Percentiles rank a stretch among this genome's conserved stretches.
These are phyloP conservation scores for Acaromyces ingoldii DNA, from an alignment of 1,284 basidiomycete genomes.

Conservation along the genomic window DNA sequence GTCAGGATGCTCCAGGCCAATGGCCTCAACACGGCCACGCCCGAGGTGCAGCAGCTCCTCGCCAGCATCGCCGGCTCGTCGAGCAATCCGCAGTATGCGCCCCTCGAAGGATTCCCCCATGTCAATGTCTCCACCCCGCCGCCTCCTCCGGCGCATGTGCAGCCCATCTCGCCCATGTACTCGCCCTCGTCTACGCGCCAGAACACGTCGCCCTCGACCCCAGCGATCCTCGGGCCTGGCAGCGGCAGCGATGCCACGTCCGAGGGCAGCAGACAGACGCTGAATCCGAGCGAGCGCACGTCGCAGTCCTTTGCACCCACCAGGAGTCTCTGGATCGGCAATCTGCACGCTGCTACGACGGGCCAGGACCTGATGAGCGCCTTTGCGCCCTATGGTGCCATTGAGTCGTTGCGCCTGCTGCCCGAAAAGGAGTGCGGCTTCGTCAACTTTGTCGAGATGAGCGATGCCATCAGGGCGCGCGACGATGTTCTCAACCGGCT, in stretches of 20 bases:
- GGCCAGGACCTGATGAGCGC: constrained; percentile 90
- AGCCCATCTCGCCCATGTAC: background rate
- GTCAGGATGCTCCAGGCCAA: constrained; percentile 10
- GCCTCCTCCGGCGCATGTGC: background rate
- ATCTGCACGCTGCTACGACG: constrained; percentile 84
- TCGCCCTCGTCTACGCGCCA: background rate
- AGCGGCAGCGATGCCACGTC: background rate
- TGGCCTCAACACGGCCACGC: background rate
- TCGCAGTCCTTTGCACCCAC: constrained; percentile 64
- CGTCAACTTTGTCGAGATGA: constrained; percentile 93
- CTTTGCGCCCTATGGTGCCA: constrained; percentile 91
- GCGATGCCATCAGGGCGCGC: constrained; percentile 88
- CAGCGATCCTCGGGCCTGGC: no score
- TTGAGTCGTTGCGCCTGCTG: constrained; percentile 85
- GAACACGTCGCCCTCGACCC: background rate
- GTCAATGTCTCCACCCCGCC: constrained; percentile 7
- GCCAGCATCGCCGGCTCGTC: background rate
- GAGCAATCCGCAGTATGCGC: background rate
- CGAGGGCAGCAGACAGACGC: constrained; percentile 5
- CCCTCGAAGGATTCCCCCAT: constrained; percentile 7
- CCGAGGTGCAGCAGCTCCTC: background rate
- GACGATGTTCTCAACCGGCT: constrained; percentile 93
- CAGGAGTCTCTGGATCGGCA: constrained; percentile 93
- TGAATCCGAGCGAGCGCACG: constrained; percentile 6
- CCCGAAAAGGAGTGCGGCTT: constrained; percentile 99